phyloP scores from a whole-genome alignment of 2,329 filamentous ascomycete genomes.

The Claviceps lovelessii region DNA sequence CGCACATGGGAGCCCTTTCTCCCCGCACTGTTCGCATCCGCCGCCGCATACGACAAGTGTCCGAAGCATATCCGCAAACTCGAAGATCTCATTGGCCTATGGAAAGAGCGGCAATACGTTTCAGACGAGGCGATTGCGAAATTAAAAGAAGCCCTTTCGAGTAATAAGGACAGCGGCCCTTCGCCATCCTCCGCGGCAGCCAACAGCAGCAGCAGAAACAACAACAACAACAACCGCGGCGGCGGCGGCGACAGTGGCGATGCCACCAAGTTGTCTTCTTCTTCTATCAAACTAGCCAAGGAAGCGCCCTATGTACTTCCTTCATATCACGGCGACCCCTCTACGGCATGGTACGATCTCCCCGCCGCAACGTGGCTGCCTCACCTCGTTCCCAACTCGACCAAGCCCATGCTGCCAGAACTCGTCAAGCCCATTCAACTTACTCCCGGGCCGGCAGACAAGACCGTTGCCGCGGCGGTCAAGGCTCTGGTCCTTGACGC shows the following conservation, averaged over 20 bases:
- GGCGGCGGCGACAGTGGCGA: not conserved
- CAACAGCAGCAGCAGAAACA: constrained; percentile 3
- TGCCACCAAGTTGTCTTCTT: not conserved
- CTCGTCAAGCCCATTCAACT: constrained; percentile 61
- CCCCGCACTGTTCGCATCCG: constrained; percentile 43
- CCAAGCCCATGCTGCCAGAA: constrained; percentile 55
- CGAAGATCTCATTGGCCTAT: constrained; percentile 49
- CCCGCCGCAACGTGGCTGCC: constrained; percentile 72
- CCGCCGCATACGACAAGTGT: constrained; percentile 42
- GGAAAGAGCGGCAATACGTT: constrained; percentile 56
- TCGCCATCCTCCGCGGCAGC: constrained; percentile 10
- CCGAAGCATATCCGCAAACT: constrained; percentile 55
- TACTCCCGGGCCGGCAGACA: constrained; percentile 51
- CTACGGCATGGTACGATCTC: constrained; percentile 64
- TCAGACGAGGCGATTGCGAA: constrained; percentile 35
- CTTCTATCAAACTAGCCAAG: constrained; percentile 30
- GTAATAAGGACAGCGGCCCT: constrained; percentile 14
- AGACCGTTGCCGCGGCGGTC: constrained; percentile 51
- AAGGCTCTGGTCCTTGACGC: constrained; percentile 56
- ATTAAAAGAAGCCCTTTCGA: constrained; percentile 43
- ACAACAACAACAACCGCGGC: constrained; percentile 2
- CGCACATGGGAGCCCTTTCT: constrained; percentile 44
- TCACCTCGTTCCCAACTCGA: constrained; percentile 62
- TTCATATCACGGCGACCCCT: constrained; percentile 59
- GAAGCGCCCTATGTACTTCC: constrained; percentile 58